Base-by-base conservation (phyloP, 108 stramenopile species). In the Fistulifera solaris region DNA sequence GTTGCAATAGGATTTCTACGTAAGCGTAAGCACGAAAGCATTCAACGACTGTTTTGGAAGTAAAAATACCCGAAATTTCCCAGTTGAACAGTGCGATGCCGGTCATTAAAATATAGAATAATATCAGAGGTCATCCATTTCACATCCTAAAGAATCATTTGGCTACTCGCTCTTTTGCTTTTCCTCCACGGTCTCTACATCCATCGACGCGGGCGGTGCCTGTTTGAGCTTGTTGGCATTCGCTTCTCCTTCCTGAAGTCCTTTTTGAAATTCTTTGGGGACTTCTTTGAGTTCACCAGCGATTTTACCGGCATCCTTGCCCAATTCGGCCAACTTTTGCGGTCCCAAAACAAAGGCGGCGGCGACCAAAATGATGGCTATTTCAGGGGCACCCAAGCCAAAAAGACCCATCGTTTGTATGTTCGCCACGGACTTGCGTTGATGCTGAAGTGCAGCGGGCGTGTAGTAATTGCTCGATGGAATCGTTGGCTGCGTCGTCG, bases 211-310 rank as follows among this genome's bases (percentile, higher is more conserved):
- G 6, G 31, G 31, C 7, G 50, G 26, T 21, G 17, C 50, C 22
- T 28, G 50, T 44, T 57, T 57, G 8, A 44, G 19, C 15, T 21
- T 14, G 14, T 57, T 57, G 2, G 87, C 87, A 58, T 76, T 43
- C 55, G 65, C 68, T 71, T 95, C 94, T 19, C 93, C 94, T 59
- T 96, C 94, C 21, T 70, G 66, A 65, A 96, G 61, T 19, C 94
- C 94, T 55, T 85, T 76, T 76, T 95, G 92, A 70, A 95, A 95
- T 57, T 95, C 92, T 56, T 92, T 89, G 24, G 92, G 92, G 23
- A 94, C 89, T 58, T 94, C 94, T 71, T 95, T 95, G 39, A 95
- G 64, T 69, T 95, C 94, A 27, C 94, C 94, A 2, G 94, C 94
- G 71, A 95, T 93, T 72, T 89, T 89, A 58, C 94, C 94, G 13